Evolutionary conservation across 495 filamentous ascomycete species (phyloP), one percentile per base, ranked within the genome.

Genomic region (Trichocladium uniseriatum): DNA sequence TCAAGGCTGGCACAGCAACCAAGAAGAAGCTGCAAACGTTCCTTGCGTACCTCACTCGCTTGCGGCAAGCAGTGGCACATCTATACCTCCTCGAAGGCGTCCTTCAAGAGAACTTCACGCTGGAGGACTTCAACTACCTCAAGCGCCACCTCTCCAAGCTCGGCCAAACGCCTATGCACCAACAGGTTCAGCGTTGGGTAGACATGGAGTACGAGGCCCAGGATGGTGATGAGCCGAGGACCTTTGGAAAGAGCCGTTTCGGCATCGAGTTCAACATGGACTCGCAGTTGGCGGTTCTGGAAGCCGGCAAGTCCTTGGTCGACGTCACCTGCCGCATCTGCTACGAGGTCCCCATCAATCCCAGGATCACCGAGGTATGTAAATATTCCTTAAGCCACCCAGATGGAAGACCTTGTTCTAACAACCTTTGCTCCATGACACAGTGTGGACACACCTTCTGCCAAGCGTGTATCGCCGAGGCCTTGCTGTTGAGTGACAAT

Each of bases 131-230:
- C 16, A 14, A 31, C 35, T 47, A 29, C 18, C 9, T 39, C 6
- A 14, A 21, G 2, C 8, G 6, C 2, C 22, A 47, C 16, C 36
- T 47, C 1, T 7, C 35, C 0, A 2, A 3, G 0, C 10, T 31
- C 0, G 35, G 27, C 9, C 38, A 39, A n/a, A n/a, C 16, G 8
- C 22, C 44, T 9, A 47, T 47, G 45, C 45, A 47, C 35, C 10
- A 1, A 2, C 45, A 47, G 14, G 0, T 47, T 10, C 15, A 31
- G 11, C 45, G 13, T n/a, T 47, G 45, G 35, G 16, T 47, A 15
- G 11, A 47, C 9, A 29, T 47, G 15, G 45, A 47, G 36, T 47
- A 47, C 45, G 24, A n/a, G n/a, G n/a, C n/a, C n/a, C n/a, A 21
- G 14, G 44, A 13, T n/a, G 35, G 6, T 6, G 35, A 4, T 15